Conservation (phyloP, 2,329 filamentous ascomycete species). For the Claviceps sp. region DNA sequence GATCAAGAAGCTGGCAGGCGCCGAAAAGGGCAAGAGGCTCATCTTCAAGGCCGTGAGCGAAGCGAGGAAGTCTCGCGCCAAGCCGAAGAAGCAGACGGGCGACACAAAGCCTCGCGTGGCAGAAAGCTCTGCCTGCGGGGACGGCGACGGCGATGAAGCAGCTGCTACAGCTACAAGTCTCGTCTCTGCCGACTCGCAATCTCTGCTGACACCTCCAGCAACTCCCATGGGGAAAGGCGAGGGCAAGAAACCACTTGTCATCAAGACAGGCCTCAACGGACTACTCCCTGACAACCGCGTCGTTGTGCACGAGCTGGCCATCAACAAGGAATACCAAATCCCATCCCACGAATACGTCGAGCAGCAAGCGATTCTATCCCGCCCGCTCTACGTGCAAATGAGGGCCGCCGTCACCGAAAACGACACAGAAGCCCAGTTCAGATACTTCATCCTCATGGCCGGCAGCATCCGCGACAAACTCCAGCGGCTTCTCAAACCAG, state of each 20-base stretch:
- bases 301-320: constrained; percentile 65
- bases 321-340: constrained; percentile 67
- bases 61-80: constrained; percentile 46
- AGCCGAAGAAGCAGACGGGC: constrained; percentile 51
- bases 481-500: constrained; percentile 54
- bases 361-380: constrained; percentile 36
- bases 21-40: constrained; percentile 55
- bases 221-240: constrained; percentile 28
- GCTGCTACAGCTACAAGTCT: constrained; percentile 22
- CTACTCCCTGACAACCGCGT: constrained; percentile 60
- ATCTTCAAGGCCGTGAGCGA: constrained; percentile 65
- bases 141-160: constrained; percentile 18
- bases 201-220: constrained; percentile 36
- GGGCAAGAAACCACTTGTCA: constrained; percentile 18
- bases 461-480: constrained; percentile 60
- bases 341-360: constrained; percentile 46
- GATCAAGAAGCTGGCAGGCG: constrained; percentile 65
- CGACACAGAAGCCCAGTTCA: constrained; percentile 49
- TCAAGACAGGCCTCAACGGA: constrained; percentile 31
- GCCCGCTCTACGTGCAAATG: constrained; percentile 42
- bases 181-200: constrained; percentile 31
- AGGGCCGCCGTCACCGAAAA: constrained; percentile 53
- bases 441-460: constrained; percentile 57
- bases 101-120: constrained; percentile 59
- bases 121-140: constrained; percentile 23